These are phyloP conservation scores for Kodamaea jinghongensis DNA, from an alignment of 805 yeast species.

Conservation along the genomic window DNA sequence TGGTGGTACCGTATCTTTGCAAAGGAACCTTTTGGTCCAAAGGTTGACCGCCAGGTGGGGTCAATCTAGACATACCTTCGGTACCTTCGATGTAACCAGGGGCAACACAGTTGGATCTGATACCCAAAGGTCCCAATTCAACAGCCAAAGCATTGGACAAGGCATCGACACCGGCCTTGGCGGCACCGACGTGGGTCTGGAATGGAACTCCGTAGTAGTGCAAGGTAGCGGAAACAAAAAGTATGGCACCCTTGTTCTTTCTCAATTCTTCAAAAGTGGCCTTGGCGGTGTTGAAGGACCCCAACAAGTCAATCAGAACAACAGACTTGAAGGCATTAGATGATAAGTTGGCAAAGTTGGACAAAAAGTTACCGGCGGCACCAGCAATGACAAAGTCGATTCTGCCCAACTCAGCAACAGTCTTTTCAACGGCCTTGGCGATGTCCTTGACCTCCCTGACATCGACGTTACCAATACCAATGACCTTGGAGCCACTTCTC, in stretches of 20 bases:
- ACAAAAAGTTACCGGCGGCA: constrained; percentile 91
- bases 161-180: constrained; percentile 94
- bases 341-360: constrained; percentile 75
- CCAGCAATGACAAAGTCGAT: constrained; percentile 91
- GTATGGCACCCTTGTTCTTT: constrained; percentile 63
- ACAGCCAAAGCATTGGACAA: constrained; percentile 80
- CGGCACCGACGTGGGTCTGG: constrained; percentile 90
- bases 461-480: constrained; percentile 72
- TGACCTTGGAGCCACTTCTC: constrained; percentile 59
- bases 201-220: constrained; percentile 88
- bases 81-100: constrained; percentile 90
- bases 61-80: constrained; percentile 75
- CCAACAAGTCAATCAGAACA: constrained; percentile 80
- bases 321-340: constrained; percentile 89
- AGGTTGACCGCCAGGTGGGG: constrained; percentile 37
- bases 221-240: constrained; percentile 85
- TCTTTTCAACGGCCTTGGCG: constrained; percentile 57
- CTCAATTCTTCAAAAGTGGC: constrained; percentile 69
- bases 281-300: constrained; percentile 86
- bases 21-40: constrained; percentile 36
- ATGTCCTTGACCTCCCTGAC: constrained; percentile 70
- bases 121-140: constrained; percentile 87
- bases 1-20: constrained; percentile 24
- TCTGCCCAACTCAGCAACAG: constrained; percentile 68
- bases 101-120: constrained; percentile 80